A percentile compares a stretch with the other conserved stretches of the same genome.
phyloP scores from a whole-genome alignment of 1,139 yeast genomes.

The Blastobotrys buckinghamii region DNA sequence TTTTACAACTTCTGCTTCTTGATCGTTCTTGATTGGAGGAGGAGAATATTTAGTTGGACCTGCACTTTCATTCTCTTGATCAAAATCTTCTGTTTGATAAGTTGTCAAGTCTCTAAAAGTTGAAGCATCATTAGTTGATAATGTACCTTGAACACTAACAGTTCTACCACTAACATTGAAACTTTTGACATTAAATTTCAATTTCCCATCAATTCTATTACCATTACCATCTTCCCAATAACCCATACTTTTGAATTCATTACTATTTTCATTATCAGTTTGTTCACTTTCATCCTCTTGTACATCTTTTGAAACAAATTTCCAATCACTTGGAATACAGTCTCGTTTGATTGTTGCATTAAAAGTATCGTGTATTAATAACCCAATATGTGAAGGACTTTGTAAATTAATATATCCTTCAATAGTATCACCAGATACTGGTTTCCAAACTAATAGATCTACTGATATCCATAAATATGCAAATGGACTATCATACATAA shows the following conservation, averaged over 20 bases:
- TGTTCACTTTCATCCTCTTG: conserved; percentile 21
- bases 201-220: conserved; percentile 70
- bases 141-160: conserved; percentile 79
- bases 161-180: conserved; percentile 76
- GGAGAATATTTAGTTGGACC: not conserved
- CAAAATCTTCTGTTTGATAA: conserved; percentile 6
- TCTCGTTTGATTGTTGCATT: conserved; percentile 87
- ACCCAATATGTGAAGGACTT: conserved; percentile 91
- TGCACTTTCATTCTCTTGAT: not conserved
- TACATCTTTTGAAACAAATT: conserved; percentile 72
- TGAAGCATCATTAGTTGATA: conserved; percentile 34
- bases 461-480: conserved; percentile 81
- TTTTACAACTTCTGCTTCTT: conserved; percentile 7
- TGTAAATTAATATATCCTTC: conserved; percentile 90
- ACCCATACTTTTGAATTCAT: conserved; percentile 54
- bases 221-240: conserved; percentile 80
- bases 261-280: conserved; percentile 14
- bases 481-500: conserved; percentile 81
- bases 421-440: conserved; percentile 71
- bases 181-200: conserved; percentile 64
- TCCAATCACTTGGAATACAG: conserved; percentile 79
- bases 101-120: conserved; percentile 38
- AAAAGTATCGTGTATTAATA: conserved; percentile 85
- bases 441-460: conserved; percentile 86
- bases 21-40: not conserved